phyloP scores from a whole-genome alignment of 73 alveolate genomes.

The Paramecium sexaurelia region DNA sequence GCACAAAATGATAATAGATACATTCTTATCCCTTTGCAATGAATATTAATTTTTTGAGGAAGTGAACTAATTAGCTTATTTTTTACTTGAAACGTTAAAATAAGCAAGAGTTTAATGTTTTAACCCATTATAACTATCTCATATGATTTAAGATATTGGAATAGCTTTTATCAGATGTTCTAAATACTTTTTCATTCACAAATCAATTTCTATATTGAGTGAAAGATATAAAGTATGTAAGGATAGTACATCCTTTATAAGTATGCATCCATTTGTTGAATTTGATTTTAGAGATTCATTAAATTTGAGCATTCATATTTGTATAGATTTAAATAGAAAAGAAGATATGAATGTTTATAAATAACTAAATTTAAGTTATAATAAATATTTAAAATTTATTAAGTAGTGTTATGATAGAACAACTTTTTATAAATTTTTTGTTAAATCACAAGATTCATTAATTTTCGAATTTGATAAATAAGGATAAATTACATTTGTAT shows the following conservation, averaged over 20 bases:
- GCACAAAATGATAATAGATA: background rate
- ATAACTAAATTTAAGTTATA: background rate
- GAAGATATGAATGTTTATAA: background rate
- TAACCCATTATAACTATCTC: background rate
- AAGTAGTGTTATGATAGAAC: slow-evolving; percentile 19
- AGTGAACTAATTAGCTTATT: background rate
- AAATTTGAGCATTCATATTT: background rate
- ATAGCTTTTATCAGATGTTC: slow-evolving; percentile 32
- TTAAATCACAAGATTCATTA: background rate
- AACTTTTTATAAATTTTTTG: slow-evolving; percentile 20
- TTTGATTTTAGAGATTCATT: slow-evolving; percentile 9
- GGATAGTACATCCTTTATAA: background rate
- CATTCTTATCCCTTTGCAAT: background rate
- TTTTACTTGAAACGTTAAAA: background rate
- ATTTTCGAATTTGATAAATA: slow-evolving; percentile 29
- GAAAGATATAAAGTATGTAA: background rate
- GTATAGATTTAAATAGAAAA: background rate
- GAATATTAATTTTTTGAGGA: slow-evolving; percentile 28
- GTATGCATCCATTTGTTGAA: background rate
- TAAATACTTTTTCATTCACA: background rate
- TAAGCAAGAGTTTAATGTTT: slow-evolving; percentile 18
- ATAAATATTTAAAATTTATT: background rate
- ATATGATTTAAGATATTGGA: slow-evolving; percentile 43
- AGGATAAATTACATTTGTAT: slow-evolving; percentile 2
- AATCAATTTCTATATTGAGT: background rate